These are phyloP conservation scores for Peziza echinospora DNA, from an alignment of 495 filamentous ascomycete species.

Conservation along the genomic window DNA sequence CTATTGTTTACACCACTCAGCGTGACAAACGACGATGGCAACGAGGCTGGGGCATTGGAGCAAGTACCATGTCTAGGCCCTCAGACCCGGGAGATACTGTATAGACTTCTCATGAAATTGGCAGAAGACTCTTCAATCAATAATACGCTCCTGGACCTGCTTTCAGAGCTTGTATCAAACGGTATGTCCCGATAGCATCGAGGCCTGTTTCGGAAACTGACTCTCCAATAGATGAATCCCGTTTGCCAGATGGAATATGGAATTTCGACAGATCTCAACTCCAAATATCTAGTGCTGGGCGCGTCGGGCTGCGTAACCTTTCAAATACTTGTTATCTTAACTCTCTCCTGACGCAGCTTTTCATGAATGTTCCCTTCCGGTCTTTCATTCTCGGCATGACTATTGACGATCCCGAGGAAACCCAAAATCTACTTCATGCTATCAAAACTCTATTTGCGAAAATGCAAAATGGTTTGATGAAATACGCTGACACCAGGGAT, in stretches of 20 bases:
- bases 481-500: conserved; percentile 46
- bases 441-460: conserved; percentile 63
- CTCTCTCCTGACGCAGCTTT: conserved; percentile 84
- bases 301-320: conserved; percentile 68
- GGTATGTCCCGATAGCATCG: no score
- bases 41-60: neutral
- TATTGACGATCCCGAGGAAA: conserved; percentile 31
- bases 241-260: conserved; percentile 29
- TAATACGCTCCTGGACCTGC: neutral
- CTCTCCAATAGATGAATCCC: conserved; percentile 3
- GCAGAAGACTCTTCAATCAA: no score
- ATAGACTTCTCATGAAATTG: neutral
- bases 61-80: neutral
- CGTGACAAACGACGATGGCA: neutral
- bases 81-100: neutral
- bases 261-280: conserved; percentile 32
- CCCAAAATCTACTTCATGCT: conserved; percentile 49
- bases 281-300: conserved; percentile 51
- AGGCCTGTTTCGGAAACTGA: no score
- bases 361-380: conserved; percentile 84
- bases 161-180: neutral
- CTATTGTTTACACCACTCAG: neutral
- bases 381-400: conserved; percentile 50
- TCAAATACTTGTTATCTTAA: conserved; percentile 97
- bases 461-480: conserved; percentile 63